Evolutionary conservation across 768 basidiomycete species (phyloP), one percentile per base, ranked within the genome.

Genomic region (Symmetrospora coprosmae): DNA sequence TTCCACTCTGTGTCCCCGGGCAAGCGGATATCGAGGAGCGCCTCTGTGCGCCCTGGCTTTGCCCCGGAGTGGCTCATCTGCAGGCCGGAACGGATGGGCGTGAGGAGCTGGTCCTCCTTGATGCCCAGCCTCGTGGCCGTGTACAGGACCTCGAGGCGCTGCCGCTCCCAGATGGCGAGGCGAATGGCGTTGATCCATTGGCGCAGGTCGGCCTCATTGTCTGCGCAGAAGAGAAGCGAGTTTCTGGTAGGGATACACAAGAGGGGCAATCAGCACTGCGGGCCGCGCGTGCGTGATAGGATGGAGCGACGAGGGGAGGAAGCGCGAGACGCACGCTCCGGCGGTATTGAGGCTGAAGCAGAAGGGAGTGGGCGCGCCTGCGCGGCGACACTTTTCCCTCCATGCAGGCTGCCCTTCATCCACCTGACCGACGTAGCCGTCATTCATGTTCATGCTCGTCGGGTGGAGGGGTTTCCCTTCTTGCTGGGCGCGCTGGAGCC

Each of bases 1-100:
- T 89, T 89, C 92, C 92, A 97, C 66, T 94, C 89, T 0, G 87
- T 90, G 67, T 90, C 88, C n/a, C 92, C 91, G n/a, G 90, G 85
- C 37, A 96, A 77, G 43, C 92, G 83, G 45, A 89, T 78, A 66
- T 84, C 80, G 17, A 88, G 84, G 86, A 86, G 90, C 1, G 91
- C 92, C 71, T 96, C 91, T 7, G 40, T 27, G 27, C 76, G 89
- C 79, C 61, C 79, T 79, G 8, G 86, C 84, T 46, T 79, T 77
- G 8, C 78, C 14, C 52, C 51, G n/a, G 33, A 33, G 41, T 41
- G 13, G 31, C 13, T 43, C 11, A 58, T 25, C 4, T 25, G 31
- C 3, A 58, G 40, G n/a, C 41, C 55, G 19, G 6, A 34, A 19
- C 23, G 38, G 25, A 58, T 58, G 23, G 55, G 55, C 14, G 23